phyloP scores from a whole-genome alignment of 768 basidiomycete genomes.

The Trametes villosa region DNA sequence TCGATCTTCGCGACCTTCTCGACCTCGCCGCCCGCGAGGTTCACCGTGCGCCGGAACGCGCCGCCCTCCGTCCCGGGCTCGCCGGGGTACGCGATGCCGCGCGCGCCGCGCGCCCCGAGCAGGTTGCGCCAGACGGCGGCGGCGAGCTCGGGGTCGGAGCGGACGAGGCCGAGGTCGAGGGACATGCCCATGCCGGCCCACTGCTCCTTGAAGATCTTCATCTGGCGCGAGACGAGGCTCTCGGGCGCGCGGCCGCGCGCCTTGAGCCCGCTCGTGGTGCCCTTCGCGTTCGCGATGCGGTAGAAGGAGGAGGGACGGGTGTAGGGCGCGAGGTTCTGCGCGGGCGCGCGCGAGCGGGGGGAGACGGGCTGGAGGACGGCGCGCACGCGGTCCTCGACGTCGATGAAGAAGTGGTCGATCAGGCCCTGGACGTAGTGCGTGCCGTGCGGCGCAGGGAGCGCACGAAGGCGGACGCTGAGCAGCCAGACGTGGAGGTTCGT shows the following conservation, averaged over 20 bases:
- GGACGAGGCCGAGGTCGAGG: constrained; percentile 77
- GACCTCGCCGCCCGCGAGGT: constrained; percentile 69
- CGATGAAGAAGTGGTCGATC: constrained; percentile 94
- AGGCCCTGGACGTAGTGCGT: constrained; percentile 76
- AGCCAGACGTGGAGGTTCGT: constrained; percentile 94
- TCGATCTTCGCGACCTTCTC: constrained; percentile 46
- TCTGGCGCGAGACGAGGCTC: constrained; percentile 78
- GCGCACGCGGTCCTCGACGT: constrained; percentile 89
- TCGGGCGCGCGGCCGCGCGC: constrained; percentile 64
- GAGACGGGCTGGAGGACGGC: constrained; percentile 50
- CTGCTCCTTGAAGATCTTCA: constrained; percentile 92
- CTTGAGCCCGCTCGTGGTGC: background rate
- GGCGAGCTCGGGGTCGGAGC: constrained; percentile 82
- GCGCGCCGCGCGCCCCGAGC: constrained; percentile 81
- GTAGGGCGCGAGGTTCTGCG: constrained; percentile 33
- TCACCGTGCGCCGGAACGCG: constrained; percentile 64
- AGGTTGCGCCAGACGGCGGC: constrained; percentile 91
- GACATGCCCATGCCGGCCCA: constrained; percentile 83
- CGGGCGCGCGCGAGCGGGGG: constrained; percentile 18
- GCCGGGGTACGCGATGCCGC: constrained; percentile 54
- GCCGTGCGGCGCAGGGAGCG: constrained; percentile 72
- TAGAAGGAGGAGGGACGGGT: constrained; percentile 34
- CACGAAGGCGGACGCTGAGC: constrained; percentile 84
- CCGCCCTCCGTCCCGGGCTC: constrained; percentile 23
- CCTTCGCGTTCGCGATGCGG: constrained; percentile 24